Percentiles rank a stretch among this genome's conserved stretches.
These are phyloP conservation scores for Pythium aquatile DNA, from an alignment of 352 stramenopile genomes.

Conservation along the genomic window DNA sequence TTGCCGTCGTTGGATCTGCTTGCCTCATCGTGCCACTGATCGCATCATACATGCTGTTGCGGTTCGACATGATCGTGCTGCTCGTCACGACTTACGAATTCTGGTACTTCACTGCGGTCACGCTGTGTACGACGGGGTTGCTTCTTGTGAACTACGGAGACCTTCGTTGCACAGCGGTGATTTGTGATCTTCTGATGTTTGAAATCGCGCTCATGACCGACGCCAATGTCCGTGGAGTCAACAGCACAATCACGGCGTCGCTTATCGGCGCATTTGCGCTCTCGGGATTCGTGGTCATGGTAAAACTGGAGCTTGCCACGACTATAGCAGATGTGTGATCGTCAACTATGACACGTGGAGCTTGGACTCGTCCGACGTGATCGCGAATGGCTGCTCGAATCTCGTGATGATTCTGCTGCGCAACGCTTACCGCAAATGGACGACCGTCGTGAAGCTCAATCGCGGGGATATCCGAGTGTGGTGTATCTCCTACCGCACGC, in stretches of 20 bases:
- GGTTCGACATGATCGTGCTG: conserved; percentile 6
- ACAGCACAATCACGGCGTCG: not conserved
- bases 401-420: conserved; percentile 11
- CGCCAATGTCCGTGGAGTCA: not conserved
- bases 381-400: not conserved
- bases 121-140: not conserved
- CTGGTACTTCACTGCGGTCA: conserved; percentile 5
- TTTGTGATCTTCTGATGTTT: not conserved
- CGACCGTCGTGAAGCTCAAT: too few species aligned
- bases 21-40: not conserved
- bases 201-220: not conserved
- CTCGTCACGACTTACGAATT: conserved; percentile 6
- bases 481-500: conserved; percentile 11
- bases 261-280: conserved; percentile 2
- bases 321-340: not conserved
- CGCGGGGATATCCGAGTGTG: not conserved
- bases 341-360: not conserved
- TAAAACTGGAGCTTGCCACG: not conserved
- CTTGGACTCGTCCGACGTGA: conserved; percentile 6
- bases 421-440: conserved; percentile 14
- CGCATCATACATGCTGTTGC: not conserved
- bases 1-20: too few species aligned
- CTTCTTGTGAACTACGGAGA: not conserved
- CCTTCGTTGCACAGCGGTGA: not conserved
- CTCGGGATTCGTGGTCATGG: not conserved